Percentiles rank a stretch among this genome's conserved stretches.
Evolutionary conservation across 768 basidiomycete species (phyloP).

Genomic region (Serendipita sp.): DNA sequence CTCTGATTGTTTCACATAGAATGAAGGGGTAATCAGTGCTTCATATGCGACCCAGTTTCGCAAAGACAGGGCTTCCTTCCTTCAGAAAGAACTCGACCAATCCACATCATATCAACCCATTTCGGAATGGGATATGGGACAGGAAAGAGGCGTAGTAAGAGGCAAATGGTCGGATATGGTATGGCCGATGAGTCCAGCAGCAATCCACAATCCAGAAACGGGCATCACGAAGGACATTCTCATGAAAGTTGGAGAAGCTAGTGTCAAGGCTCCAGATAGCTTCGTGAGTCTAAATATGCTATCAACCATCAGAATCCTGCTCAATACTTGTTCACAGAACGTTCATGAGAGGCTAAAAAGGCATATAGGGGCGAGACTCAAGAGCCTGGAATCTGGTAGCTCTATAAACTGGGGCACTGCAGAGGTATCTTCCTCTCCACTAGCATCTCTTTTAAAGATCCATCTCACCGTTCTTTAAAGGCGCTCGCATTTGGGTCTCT

Average conservation of each 20-base stretch:
- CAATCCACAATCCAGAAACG: constrained; percentile 43
- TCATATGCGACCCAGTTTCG: constrained; percentile 38
- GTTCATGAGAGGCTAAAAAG: constrained; percentile 64
- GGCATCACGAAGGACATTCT: constrained; percentile 44
- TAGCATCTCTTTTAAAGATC: background rate
- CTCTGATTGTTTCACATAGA: constrained; percentile 20
- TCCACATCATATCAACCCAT: constrained; percentile 32
- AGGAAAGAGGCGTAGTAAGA: constrained; percentile 36
- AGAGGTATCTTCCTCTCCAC: constrained; percentile 34
- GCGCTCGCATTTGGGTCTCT: constrained; percentile 80
- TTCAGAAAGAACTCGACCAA: constrained; percentile 44
- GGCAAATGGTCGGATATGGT: constrained; percentile 50
- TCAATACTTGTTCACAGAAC: constrained; percentile 46
- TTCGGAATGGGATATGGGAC: constrained; percentile 1
- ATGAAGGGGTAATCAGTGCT: constrained; percentile 37
- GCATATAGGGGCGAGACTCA: constrained; percentile 64
- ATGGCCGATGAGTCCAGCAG: constrained; percentile 45
- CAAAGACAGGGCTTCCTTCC: constrained; percentile 38
- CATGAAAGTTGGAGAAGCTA: constrained; percentile 45
- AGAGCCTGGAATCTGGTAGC: constrained; percentile 47
- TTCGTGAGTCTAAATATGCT: constrained; percentile 42
- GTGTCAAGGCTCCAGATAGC: constrained; percentile 38
- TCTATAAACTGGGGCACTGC: constrained; percentile 84
- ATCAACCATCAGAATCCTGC: background rate
- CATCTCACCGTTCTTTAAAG: constrained; percentile 25